Evolutionary conservation across 2,329 filamentous ascomycete genomes (phyloP).

Genomic region (Aspergillus puulaauensis): DNA sequence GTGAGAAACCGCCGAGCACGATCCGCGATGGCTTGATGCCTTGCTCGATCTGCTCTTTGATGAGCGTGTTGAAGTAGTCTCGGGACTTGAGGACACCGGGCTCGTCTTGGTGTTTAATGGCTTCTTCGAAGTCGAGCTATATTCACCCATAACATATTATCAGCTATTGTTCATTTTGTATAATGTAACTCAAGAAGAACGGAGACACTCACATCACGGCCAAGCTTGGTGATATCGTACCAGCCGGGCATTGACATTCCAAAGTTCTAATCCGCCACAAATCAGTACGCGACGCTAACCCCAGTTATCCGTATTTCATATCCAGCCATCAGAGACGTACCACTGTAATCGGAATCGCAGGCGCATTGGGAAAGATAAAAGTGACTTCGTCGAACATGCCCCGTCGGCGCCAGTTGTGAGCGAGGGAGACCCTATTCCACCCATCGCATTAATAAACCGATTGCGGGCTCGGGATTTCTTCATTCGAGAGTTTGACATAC

Average conservation of each 20-base stretch:
- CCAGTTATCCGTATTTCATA: neutral
- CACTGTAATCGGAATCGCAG: slow-evolving; percentile 79
- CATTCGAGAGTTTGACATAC: slow-evolving; percentile 28
- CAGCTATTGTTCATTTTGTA: neutral
- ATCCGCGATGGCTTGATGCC: slow-evolving; percentile 82
- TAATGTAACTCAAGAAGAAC: neutral
- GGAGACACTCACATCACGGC: slow-evolving; percentile 37
- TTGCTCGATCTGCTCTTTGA: slow-evolving; percentile 75
- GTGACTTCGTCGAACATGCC: slow-evolving; percentile 84
- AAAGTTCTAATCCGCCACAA: slow-evolving; percentile 55
- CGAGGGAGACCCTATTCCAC: slow-evolving; percentile 62
- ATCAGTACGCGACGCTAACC: neutral
- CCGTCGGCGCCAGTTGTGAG: slow-evolving; percentile 81
- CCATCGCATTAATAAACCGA: neutral
- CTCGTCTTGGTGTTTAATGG: slow-evolving; percentile 51
- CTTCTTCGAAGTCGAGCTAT: slow-evolving; percentile 39
- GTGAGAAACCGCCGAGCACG: slow-evolving; percentile 65
- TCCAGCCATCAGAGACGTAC: slow-evolving; percentile 42
- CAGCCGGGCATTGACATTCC: slow-evolving; percentile 77
- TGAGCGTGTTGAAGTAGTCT: slow-evolving; percentile 74
- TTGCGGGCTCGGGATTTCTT: neutral
- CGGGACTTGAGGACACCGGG: slow-evolving; percentile 70
- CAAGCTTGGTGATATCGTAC: slow-evolving; percentile 50
- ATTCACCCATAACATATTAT: neutral
- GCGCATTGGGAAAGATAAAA: slow-evolving; percentile 92